Conservation (phyloP, 768 basidiomycete genomes). For the Termitomyces sp. region DNA sequence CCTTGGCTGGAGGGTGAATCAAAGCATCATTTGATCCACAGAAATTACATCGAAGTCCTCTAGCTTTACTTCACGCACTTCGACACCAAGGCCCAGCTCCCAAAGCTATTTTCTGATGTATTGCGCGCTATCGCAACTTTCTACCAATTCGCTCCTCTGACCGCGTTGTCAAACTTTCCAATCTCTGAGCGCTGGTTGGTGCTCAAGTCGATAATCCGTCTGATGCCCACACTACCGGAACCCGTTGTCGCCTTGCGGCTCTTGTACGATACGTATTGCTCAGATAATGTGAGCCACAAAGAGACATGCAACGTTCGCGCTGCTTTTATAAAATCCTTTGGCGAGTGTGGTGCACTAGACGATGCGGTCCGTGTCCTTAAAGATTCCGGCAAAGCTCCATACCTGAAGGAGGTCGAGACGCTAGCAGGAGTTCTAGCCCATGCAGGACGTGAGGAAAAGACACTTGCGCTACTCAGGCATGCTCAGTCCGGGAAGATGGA, state of each 20-base stretch:
- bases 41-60: constrained; percentile 7
- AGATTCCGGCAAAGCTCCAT: constrained; percentile 3
- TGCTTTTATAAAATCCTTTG: constrained; percentile 12
- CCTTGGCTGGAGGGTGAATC: constrained; percentile 11
- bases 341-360: constrained; percentile 4
- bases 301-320: constrained; percentile 5
- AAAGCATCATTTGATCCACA: background rate
- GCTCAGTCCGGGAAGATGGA: constrained; percentile 5
- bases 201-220: constrained; percentile 10
- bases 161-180: background rate
- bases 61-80: constrained; percentile 5
- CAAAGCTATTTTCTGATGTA: constrained; percentile 1
- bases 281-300: background rate
- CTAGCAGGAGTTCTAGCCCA: constrained; percentile 11
- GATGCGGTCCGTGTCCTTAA: constrained; percentile 11
- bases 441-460: constrained; percentile 9
- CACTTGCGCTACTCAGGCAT: constrained; percentile 8
- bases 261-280: constrained; percentile 9
- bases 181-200: constrained; percentile 9
- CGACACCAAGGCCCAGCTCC: background rate
- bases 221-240: constrained; percentile 4
- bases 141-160: background rate
- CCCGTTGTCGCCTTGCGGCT: constrained; percentile 3
- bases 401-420: constrained; percentile 7
- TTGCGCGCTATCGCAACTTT: background rate